A percentile compares a stretch with the other conserved stretches of the same genome.
These are phyloP conservation scores for Penicillium sp. DNA, from an alignment of 2,329 filamentous ascomycete genomes.

Conservation along the genomic window DNA sequence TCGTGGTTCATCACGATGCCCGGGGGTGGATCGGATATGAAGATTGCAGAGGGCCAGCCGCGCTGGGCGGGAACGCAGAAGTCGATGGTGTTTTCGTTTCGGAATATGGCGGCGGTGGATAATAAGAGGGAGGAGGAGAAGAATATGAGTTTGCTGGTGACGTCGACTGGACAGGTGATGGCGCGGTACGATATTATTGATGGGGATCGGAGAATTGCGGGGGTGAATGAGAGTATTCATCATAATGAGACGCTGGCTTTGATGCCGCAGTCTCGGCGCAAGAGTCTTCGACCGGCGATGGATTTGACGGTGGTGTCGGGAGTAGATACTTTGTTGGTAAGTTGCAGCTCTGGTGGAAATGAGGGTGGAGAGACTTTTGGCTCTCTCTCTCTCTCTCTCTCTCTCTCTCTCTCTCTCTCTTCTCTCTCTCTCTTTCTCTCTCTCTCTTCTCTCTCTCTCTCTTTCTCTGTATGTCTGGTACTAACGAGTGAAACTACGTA, in stretches of 20 bases:
- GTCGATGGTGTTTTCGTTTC: conserved; percentile 13
- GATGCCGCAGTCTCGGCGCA: conserved; percentile 2
- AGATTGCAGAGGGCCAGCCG: conserved; percentile 9
- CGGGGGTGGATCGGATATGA: conserved; percentile 3
- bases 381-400: too few relatives aligned
- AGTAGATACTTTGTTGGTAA: conserved; percentile 21
- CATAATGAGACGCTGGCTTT: conserved; percentile 16
- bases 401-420: not conserved
- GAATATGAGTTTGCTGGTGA: conserved; percentile 11
- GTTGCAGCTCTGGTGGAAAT: not conserved
- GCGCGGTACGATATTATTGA: conserved; percentile 19
- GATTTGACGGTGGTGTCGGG: conserved; percentile 19
- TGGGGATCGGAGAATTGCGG: conserved; percentile 17
- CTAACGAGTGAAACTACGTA: not conserved
- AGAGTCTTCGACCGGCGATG: conserved; percentile 16
- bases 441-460: not conserved
- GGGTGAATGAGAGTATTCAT: conserved; percentile 18
- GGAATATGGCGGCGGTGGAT: conserved; percentile 12
- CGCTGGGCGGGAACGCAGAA: conserved; percentile 2
- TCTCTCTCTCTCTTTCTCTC: not conserved
- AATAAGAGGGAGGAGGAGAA: conserved; percentile 8
- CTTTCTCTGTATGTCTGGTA: not conserved
- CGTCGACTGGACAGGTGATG: conserved; percentile 25
- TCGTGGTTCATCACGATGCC: conserved; percentile 33
- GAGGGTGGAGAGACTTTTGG: too few relatives aligned